Evolutionary conservation across 768 basidiomycete species (phyloP), one percentile per base, ranked within the genome.

Genomic region (Lactarius sanguifluus): DNA sequence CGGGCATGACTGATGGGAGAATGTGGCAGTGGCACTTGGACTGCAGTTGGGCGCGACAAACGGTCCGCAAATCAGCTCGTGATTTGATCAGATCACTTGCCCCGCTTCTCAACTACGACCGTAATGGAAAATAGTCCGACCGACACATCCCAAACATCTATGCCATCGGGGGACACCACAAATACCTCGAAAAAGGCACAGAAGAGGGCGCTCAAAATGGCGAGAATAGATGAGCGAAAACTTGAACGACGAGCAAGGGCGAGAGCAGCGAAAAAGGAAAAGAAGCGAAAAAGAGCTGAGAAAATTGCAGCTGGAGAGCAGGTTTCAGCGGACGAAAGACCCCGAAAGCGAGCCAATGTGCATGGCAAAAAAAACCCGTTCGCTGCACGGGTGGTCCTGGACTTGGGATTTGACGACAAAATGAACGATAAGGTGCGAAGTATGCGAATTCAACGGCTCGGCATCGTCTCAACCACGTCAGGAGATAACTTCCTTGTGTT

Each of bases 401-500:
- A 99, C 78, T 81, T 98, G 20, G 93, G 88, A 10, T 98, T 97
- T 75, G 96, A 98, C 75, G 85, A 95, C 54, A 80, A 88, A 77
- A 98, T 98, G 96, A 86, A 81, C 64, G 94, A 96, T 68, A 93
- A 95, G 80, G 95, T 96, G 76, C 70, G 88, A 76, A n/a, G 13
- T 36, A 2, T 16, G 8, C 10, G 23, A 25, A 25, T 43, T 55
- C 57, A 38, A 52, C 43, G n/a, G 38, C 38, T 38, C 30, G n/a
- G 28, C 38, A 25, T 36, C 18, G 32, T 25, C 45, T 59, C n/a
- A 38, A 10, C 43, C 45, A 58, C 59, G 47, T 52, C 75, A 98
- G 96, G 97, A 98, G 81, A 85, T 97, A 67, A 86, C 81, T 71
- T 98, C 96, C 5, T 83, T 99, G 72, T 86, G 86, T 64, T 90